Evolutionary conservation across 176 grass and related monocot species (phyloP).

Genomic region (Guadua angustifolia): DNA sequence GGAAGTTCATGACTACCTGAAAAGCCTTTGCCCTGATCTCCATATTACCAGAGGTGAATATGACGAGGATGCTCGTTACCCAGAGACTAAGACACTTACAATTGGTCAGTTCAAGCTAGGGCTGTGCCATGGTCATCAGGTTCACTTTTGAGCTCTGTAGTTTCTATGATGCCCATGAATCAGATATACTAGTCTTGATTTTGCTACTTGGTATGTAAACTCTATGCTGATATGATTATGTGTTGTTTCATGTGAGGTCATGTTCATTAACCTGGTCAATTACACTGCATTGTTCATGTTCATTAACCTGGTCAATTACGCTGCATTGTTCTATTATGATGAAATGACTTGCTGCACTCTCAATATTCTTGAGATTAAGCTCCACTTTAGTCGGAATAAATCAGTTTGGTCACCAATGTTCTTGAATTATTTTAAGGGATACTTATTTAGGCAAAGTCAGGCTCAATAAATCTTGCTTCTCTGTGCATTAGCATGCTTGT

Average conservation of each 20-base stretch:
- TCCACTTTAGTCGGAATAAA: neutral
- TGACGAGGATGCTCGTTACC: conserved; percentile 92
- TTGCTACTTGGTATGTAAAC: neutral
- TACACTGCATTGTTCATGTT: conserved; percentile 22
- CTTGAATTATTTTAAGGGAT: neutral
- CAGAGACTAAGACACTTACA: conserved; percentile 90
- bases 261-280: conserved; percentile 29
- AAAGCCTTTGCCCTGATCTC: conserved; percentile 96
- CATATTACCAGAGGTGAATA: conserved; percentile 93
- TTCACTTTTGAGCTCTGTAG: conserved; percentile 43
- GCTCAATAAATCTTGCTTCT: conserved; percentile 9
- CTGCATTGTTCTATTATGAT: conserved; percentile 19
- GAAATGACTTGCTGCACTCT: neutral
- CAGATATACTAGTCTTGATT: neutral
- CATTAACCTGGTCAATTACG: conserved; percentile 17
- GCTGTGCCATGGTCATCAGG: conserved; percentile 96
- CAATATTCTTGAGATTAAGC: conserved; percentile 10
- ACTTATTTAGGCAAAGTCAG: neutral
- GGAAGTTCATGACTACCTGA: conserved; percentile 98
- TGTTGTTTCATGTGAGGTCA: neutral
- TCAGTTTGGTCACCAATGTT: neutral
- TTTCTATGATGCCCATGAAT: conserved; percentile 24
- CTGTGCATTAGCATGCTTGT: neutral
- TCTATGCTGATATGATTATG: neutral
- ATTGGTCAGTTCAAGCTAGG: conserved; percentile 99